A percentile compares a stretch with the other conserved stretches of the same genome.
These are phyloP conservation scores for Mortierella sp. DNA, from an alignment of 371 early-diverging fungal species.

Conservation along the genomic window DNA sequence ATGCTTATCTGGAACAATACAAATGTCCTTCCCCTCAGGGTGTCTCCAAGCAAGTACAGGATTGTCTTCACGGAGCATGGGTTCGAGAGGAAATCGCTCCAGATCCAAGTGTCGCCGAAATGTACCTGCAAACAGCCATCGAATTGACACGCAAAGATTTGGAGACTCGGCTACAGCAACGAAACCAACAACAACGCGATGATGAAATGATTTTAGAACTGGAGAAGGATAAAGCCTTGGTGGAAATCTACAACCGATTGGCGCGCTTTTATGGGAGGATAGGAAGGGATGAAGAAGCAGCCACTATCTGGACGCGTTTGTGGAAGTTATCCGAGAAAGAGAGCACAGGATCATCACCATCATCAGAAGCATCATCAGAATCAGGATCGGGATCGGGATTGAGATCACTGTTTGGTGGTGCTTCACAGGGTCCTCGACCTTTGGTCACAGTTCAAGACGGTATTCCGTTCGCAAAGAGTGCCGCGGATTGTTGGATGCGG, in stretches of 20 bases:
- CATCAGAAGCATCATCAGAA: neutral
- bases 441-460: constrained; percentile 34
- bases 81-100: constrained; percentile 42
- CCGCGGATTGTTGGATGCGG: constrained; percentile 53
- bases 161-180: constrained; percentile 8
- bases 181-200: no score
- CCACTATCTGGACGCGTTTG: constrained; percentile 41
- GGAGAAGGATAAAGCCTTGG: constrained; percentile 32
- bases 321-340: constrained; percentile 34
- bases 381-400: neutral
- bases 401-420: constrained; percentile 12
- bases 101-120: constrained; percentile 33
- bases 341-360: no score
- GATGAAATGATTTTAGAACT: constrained; percentile 18
- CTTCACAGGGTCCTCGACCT: constrained; percentile 14
- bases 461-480: constrained; percentile 20
- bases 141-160: constrained; percentile 31
- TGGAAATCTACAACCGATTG: constrained; percentile 35
- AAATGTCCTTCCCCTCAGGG: constrained; percentile 44
- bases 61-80: constrained; percentile 51
- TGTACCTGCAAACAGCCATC: constrained; percentile 31
- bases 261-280: constrained; percentile 37
- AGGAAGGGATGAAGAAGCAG: constrained; percentile 42
- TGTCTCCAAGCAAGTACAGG: constrained; percentile 15
- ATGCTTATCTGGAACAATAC: constrained; percentile 48